These are phyloP conservation scores for Crotalaria pallida DNA, from an alignment of 306 rosid genomes.

Conservation along the genomic window DNA sequence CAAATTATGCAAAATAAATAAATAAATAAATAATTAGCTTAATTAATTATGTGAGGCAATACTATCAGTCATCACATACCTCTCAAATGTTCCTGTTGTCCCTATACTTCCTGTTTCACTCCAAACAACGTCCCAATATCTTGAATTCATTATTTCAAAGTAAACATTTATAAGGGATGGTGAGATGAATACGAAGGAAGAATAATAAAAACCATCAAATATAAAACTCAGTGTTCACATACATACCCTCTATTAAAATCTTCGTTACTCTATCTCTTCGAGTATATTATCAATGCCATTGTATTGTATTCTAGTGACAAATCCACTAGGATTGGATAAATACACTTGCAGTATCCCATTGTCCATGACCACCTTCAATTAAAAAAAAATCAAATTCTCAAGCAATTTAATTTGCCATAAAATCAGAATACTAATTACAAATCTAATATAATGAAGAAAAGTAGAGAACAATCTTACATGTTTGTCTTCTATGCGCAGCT, in stretches of 20 bases:
- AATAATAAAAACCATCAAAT: background rate
- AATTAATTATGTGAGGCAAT: background rate
- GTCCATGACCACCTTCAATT: conserved; percentile 64
- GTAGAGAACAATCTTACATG: conserved; percentile 45
- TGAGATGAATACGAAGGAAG: background rate
- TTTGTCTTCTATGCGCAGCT: conserved; percentile 33
- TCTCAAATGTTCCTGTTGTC: conserved; percentile 58
- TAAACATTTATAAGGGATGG: background rate
- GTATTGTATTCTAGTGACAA: conserved; percentile 57
- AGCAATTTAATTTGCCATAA: background rate
- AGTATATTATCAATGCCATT: conserved; percentile 74
- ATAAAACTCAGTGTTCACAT: background rate
- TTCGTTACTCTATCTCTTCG: conserved; percentile 33
- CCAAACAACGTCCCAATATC: conserved; percentile 98
- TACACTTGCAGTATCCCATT: conserved; percentile 65
- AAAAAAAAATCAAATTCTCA: background rate
- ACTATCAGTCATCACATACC: conserved; percentile 50
- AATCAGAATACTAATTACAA: background rate
- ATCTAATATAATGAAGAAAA: background rate
- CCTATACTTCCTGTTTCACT: conserved; percentile 67
- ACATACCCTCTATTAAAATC: conserved; percentile 58
- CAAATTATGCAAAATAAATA: background rate
- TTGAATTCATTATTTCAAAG: conserved; percentile 18
- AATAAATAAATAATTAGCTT: too few species aligned
- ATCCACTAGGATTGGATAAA: conserved; percentile 72